Evolutionary conservation across 1,284 basidiomycete species (phyloP).

Genomic region (Malassezia sympodialis): DNA sequence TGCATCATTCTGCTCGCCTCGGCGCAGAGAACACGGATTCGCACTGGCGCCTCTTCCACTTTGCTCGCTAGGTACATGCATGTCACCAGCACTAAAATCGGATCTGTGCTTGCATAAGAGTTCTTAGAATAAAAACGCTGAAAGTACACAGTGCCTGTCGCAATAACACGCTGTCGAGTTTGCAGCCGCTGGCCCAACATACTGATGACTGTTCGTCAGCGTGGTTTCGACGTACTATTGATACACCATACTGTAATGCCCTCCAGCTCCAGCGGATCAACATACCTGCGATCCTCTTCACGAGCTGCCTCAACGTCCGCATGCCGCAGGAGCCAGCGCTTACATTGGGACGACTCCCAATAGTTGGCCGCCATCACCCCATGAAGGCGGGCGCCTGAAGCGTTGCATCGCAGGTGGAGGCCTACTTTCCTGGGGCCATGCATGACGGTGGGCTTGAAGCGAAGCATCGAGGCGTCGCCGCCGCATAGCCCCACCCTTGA

Average conservation of each 20-base stretch:
- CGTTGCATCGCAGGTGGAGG: background rate
- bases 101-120: constrained; percentile 78
- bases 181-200: constrained; percentile 74
- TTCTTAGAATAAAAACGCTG: constrained; percentile 66
- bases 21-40: constrained; percentile 80
- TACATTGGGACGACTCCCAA: constrained; percentile 21
- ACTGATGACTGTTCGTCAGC: constrained; percentile 53
- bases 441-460: background rate
- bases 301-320: constrained; percentile 31
- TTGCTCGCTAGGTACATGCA: constrained; percentile 94
- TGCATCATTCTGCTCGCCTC: constrained; percentile 55
- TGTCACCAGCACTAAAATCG: constrained; percentile 78
- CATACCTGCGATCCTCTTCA: constrained; percentile 35
- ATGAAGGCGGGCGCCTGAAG: background rate
- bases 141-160: constrained; percentile 87
- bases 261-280: constrained; percentile 25
- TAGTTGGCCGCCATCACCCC: constrained; percentile 17
- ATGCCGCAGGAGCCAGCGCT: constrained; percentile 39
- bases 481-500: background rate
- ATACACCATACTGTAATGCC: constrained; percentile 38
- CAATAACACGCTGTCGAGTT: constrained; percentile 77
- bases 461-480: background rate
- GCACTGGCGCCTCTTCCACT: constrained; percentile 86
- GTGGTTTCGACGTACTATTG: constrained; percentile 23
- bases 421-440: background rate